A percentile compares a stretch with the other conserved stretches of the same genome.
Evolutionary conservation across 2,329 filamentous ascomycete species (phyloP).

Genomic region (Diplodia scrobiculata): DNA sequence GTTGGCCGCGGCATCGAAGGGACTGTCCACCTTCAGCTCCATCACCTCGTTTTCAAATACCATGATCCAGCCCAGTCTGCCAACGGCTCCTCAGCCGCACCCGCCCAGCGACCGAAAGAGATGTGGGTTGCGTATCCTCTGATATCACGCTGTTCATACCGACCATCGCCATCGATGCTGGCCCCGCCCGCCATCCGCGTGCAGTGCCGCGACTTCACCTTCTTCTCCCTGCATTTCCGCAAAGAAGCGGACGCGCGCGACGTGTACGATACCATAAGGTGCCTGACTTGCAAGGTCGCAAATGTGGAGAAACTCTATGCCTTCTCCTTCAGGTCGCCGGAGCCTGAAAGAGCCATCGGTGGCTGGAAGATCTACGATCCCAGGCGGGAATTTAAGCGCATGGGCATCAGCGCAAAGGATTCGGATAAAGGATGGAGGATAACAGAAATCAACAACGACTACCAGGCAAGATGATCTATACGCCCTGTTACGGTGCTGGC

Average conservation of each 20-base stretch:
- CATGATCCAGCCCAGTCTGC: slow-evolving; percentile 46
- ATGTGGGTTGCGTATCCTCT: slow-evolving; percentile 95
- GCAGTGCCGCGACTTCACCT: slow-evolving; percentile 89
- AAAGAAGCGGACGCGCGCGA: slow-evolving; percentile 75
- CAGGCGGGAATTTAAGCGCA: slow-evolving; percentile 78
- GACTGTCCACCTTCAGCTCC: slow-evolving; percentile 63
- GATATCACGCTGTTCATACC: slow-evolving; percentile 76
- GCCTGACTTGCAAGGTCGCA: slow-evolving; percentile 77
- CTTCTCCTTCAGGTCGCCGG: slow-evolving; percentile 77
- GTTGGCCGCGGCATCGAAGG: slow-evolving; percentile 60
- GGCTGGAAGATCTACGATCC: slow-evolving; percentile 87
- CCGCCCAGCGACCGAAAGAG: slow-evolving; percentile 58
- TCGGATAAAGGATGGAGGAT: slow-evolving; percentile 82
- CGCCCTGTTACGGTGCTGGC: too few species aligned
- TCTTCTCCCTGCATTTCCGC: slow-evolving; percentile 84
- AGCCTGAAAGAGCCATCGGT: slow-evolving; percentile 71
- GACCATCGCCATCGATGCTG: slow-evolving; percentile 70
- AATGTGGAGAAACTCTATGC: slow-evolving; percentile 88
- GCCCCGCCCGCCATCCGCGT: slow-evolving; percentile 81
- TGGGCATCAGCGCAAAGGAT: slow-evolving; percentile 84
- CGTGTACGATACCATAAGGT: slow-evolving; percentile 82
- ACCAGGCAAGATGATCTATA: slow-evolving; percentile 55
- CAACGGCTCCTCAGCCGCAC: slow-evolving; percentile 42
- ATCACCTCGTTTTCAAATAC: slow-evolving; percentile 67
- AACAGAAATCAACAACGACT: slow-evolving; percentile 85